Evolutionary conservation across 2,329 filamentous ascomycete genomes (phyloP).

Genomic region (Ascochyta pisi): DNA sequence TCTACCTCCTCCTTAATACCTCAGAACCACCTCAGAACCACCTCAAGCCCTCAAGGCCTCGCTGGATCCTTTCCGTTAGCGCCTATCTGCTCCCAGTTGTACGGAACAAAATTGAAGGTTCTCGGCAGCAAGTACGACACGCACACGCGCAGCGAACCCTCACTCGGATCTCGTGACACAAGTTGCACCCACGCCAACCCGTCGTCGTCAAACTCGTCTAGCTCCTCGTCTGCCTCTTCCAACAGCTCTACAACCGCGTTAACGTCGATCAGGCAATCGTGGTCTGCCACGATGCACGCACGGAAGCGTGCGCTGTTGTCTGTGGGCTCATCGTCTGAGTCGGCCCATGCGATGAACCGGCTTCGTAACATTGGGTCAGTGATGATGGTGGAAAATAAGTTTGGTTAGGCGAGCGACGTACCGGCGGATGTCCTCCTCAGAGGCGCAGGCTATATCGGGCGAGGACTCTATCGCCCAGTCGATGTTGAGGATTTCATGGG

Average conservation of each 20-base stretch:
- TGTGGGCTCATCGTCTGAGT: constrained; percentile 3
- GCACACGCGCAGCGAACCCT: constrained; percentile 7
- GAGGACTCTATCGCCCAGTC: constrained; percentile 17
- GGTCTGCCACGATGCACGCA: constrained; percentile 9
- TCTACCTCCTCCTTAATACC: neutral
- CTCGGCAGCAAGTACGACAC: constrained; percentile 11
- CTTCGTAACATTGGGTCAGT: constrained; percentile 4
- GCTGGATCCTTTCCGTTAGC: constrained; percentile 2
- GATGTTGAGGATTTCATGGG: constrained; percentile 9
- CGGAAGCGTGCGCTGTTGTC: constrained; percentile 9
- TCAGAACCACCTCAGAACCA: neutral
- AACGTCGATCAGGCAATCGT: constrained; percentile 10
- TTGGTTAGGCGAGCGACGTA: constrained; percentile 1
- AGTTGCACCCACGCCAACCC: constrained; percentile 12
- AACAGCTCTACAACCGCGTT: constrained; percentile 8
- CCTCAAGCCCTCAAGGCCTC: constrained; percentile 6
- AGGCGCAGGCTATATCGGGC: constrained; percentile 1
- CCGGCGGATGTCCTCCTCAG: constrained; percentile 5
- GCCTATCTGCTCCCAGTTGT: constrained; percentile 12
- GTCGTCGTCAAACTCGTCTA: constrained; percentile 7
- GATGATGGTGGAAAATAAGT: neutral
- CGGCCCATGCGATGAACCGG: constrained; percentile 3
- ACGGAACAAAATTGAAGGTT: constrained; percentile 7
- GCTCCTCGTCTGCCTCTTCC: constrained; percentile 7
- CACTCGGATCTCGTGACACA: constrained; percentile 5